These are phyloP conservation scores for Suillus sp. DNA, from an alignment of 768 basidiomycete species.

Conservation along the genomic window DNA sequence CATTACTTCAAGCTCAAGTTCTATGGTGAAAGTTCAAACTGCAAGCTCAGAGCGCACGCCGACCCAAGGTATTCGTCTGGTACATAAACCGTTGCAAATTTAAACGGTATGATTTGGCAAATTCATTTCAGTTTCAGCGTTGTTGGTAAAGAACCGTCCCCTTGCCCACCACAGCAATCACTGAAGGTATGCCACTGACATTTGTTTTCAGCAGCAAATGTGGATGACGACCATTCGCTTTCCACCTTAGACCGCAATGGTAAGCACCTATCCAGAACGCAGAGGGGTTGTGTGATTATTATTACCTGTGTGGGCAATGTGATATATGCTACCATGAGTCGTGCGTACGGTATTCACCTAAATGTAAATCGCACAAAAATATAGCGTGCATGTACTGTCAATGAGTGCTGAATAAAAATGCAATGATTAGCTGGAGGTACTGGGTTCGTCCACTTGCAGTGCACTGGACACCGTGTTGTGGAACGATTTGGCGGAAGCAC, in stretches of 20 bases:
- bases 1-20: too few relatives aligned
- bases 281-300: constrained; percentile 4
- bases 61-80: too few relatives aligned
- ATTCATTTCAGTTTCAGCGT: too few relatives aligned
- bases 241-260: not conserved
- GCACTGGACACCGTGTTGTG: not conserved
- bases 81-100: too few relatives aligned
- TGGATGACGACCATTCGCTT: not conserved
- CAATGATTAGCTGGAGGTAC: not conserved
- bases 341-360: not conserved
- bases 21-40: too few relatives aligned
- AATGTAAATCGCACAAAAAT: constrained; percentile 1
- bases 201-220: not conserved
- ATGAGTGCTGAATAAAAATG: not conserved
- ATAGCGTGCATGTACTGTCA: not conserved
- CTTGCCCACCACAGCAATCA: not conserved
- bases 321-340: not conserved
- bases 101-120: too few relatives aligned
- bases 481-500: not conserved
- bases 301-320: not conserved
- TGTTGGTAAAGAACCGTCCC: too few relatives aligned
- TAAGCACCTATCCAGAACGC: not conserved
- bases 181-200: not conserved
- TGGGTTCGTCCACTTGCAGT: not conserved
- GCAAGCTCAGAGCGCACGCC: too few relatives aligned